phyloP scores from a whole-genome alignment of 306 rosid genomes.

The Pterocarpus macrocarpus region DNA sequence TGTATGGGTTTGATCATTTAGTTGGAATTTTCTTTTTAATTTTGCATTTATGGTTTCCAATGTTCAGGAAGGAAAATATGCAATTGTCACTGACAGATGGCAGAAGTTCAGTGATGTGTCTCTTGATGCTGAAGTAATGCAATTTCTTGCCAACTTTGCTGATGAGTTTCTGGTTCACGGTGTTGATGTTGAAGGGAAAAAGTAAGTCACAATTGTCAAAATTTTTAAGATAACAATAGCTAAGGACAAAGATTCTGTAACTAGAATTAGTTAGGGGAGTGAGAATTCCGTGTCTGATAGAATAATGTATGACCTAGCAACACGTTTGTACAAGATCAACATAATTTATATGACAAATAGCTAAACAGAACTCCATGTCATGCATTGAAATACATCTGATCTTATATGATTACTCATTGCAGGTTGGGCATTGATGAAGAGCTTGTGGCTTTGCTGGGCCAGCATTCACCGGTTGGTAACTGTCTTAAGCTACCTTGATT shows the following conservation, averaged over 20 bases:
- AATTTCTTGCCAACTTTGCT: constrained; percentile 83
- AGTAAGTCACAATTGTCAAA: constrained; percentile 55
- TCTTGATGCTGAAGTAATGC: constrained; percentile 66
- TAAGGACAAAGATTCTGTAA: background rate
- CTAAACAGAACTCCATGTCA: constrained; percentile 29
- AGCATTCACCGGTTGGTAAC: constrained; percentile 81
- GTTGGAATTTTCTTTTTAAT: constrained; percentile 25
- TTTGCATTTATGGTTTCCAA: constrained; percentile 41
- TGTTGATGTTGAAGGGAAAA: constrained; percentile 98
- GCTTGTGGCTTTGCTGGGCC: constrained; percentile 89
- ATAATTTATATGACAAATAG: background rate
- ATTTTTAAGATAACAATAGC: background rate
- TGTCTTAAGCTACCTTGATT: constrained; percentile 18
- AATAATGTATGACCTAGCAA: background rate
- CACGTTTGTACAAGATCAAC: background rate
- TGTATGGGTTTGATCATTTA: constrained; percentile 16
- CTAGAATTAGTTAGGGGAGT: background rate
- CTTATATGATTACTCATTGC: constrained; percentile 44
- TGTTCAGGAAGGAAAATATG: constrained; percentile 82
- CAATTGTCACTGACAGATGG: constrained; percentile 96
- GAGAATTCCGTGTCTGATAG: background rate
- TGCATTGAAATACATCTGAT: constrained; percentile 37
- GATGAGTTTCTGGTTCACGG: constrained; percentile 97
- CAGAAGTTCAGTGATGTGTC: constrained; percentile 91
- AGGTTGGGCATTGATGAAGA: constrained; percentile 98